Conservation (phyloP, 2,329 filamentous ascomycete genomes). For the Sclerotinia subarctica region DNA sequence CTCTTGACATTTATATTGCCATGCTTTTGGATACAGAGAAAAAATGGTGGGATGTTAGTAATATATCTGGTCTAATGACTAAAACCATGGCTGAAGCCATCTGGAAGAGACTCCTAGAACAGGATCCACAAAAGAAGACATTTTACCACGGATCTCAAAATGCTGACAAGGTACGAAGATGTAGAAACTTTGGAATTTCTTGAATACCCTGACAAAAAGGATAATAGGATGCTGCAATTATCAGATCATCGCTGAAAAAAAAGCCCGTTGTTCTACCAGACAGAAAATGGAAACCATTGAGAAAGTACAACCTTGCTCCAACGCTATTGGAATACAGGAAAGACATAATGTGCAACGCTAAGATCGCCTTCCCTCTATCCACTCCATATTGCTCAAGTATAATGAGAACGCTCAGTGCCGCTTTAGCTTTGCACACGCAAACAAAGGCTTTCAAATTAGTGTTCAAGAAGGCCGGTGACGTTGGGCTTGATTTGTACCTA, state of each 20-base stretch:
- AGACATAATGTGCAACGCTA: slow-evolving; percentile 21
- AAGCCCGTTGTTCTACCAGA: slow-evolving; percentile 14
- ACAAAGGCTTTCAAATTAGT: slow-evolving; percentile 24
- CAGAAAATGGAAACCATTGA: slow-evolving; percentile 22
- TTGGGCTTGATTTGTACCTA: slow-evolving; percentile 27
- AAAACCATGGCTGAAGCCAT: slow-evolving; percentile 22
- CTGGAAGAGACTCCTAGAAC: slow-evolving; percentile 25
- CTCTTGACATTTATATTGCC: slow-evolving; percentile 24
- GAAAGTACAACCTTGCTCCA: slow-evolving; percentile 7
- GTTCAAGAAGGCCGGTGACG: slow-evolving; percentile 27
- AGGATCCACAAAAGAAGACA: background rate
- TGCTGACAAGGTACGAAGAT: slow-evolving; percentile 15
- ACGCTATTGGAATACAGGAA: slow-evolving; percentile 24
- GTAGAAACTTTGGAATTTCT: background rate
- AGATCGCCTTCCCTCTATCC: slow-evolving; percentile 13
- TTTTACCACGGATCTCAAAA: slow-evolving; percentile 24
- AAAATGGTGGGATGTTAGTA: slow-evolving; percentile 26
- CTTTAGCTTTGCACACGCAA: slow-evolving; percentile 26
- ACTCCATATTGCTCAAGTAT: slow-evolving; percentile 27
- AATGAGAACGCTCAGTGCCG: slow-evolving; percentile 25
- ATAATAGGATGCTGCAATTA: slow-evolving; percentile 21
- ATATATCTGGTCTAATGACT: slow-evolving; percentile 21
- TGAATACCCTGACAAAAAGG: background rate
- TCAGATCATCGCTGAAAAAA: slow-evolving; percentile 25
- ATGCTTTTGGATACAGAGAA: slow-evolving; percentile 28